Percentiles rank a stretch among this genome's conserved stretches.
phyloP scores from a whole-genome alignment of 129 eudicot genomes.

The Flaveria sonorensis region DNA sequence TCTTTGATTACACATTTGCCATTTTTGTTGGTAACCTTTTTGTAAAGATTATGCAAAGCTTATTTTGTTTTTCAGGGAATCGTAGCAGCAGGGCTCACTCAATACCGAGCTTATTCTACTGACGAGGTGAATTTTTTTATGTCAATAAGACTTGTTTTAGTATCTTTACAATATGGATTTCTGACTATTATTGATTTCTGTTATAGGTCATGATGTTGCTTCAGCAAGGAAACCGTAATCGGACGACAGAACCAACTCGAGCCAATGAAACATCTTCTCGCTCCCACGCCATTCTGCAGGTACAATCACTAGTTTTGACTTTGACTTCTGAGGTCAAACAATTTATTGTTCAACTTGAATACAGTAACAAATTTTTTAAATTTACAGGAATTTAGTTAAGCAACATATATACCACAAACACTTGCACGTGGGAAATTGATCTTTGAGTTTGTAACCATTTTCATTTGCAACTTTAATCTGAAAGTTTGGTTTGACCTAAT shows the following conservation, averaged over 20 bases:
- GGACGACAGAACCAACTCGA: conserved; percentile 93
- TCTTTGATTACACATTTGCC: neutral
- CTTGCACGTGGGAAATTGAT: neutral
- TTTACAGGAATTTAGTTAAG: neutral
- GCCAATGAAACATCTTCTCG: conserved; percentile 88
- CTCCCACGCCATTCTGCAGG: conserved; percentile 94
- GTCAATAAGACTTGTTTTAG: neutral
- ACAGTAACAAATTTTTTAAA: neutral
- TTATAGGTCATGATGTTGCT: conserved; percentile 81
- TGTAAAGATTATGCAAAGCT: neutral
- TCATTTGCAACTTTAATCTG: neutral
- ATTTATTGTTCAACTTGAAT: neutral
- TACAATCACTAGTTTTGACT: conserved; percentile 27
- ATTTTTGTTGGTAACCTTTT: neutral
- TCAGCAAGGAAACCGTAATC: conserved; percentile 77
- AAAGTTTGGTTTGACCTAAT: neutral
- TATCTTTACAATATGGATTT: neutral
- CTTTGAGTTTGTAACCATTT: neutral
- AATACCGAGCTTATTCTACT: conserved; percentile 76
- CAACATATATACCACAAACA: neutral
- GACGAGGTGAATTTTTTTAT: conserved; percentile 54
- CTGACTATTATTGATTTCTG: conserved; percentile 2
- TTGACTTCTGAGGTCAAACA: neutral
- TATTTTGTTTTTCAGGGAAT: conserved; percentile 55
- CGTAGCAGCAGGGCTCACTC: conserved; percentile 86